Percentiles rank a stretch among this genome's conserved stretches.
Evolutionary conservation across 2,329 filamentous ascomycete genomes (phyloP).

Genomic region (Thielaviopsis ethacetica): DNA sequence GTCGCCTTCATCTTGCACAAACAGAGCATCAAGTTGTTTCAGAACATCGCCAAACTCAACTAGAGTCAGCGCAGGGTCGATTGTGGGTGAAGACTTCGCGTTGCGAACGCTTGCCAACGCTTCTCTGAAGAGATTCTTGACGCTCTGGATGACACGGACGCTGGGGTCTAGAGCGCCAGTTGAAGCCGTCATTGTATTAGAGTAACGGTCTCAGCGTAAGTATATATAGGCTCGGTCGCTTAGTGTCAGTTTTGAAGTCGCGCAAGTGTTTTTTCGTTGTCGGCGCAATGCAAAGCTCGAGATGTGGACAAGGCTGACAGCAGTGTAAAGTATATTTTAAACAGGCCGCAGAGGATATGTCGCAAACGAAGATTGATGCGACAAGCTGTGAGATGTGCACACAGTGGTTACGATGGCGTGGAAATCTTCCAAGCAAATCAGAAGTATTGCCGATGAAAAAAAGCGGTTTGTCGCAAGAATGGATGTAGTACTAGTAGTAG

Average conservation of each 20-base stretch:
- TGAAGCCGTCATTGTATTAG: background rate
- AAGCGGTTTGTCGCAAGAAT: background rate
- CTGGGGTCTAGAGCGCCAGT: constrained; percentile 23
- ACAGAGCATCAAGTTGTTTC: constrained; percentile 25
- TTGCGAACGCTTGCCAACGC: constrained; percentile 42
- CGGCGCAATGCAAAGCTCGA: background rate
- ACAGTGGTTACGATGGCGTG: background rate
- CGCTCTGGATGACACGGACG: constrained; percentile 35
- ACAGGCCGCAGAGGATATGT: background rate
- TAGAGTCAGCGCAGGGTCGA: constrained; percentile 63
- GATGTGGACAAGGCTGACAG: background rate
- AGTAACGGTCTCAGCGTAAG: background rate
- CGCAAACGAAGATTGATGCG: background rate
- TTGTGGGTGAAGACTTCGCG: constrained; percentile 39
- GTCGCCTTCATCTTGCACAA: constrained; percentile 17
- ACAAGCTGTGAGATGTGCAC: background rate
- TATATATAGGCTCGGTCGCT: background rate
- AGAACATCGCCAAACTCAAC: constrained; percentile 41
- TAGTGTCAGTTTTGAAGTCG: background rate
- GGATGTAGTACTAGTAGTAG: background rate
- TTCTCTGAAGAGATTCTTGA: constrained; percentile 35
- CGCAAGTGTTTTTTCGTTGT: background rate
- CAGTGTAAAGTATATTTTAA: background rate
- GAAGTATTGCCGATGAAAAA: background rate
- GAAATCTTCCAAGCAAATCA: background rate